Evolutionary conservation across 176 grass and related monocot species (phyloP).

Genomic region (Urochloa ruziziensis): DNA sequence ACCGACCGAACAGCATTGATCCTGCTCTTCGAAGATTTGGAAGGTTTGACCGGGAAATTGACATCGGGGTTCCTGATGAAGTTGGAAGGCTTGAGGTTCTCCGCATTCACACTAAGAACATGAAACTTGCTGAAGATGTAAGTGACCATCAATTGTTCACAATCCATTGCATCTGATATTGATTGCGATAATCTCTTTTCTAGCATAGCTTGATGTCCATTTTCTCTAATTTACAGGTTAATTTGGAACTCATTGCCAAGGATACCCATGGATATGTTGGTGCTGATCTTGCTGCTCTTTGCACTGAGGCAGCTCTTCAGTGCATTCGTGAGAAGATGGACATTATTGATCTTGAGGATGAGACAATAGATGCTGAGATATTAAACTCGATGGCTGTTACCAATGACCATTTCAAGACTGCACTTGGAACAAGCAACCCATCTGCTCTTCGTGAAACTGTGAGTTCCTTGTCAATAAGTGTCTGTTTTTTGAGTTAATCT

Average conservation of each 20-base stretch:
- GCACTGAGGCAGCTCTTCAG: constrained; percentile 86
- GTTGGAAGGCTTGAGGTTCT: constrained; percentile 84
- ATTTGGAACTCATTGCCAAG: constrained; percentile 74
- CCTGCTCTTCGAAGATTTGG: constrained; percentile 82
- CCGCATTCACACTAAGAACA: constrained; percentile 89
- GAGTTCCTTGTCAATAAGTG: constrained; percentile 7
- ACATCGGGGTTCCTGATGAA: constrained; percentile 87
- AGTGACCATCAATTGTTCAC: constrained; percentile 12
- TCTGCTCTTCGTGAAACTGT: constrained; percentile 88
- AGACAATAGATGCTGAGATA: constrained; percentile 90
- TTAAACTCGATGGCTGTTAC: constrained; percentile 87
- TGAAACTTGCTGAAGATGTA: constrained; percentile 86
- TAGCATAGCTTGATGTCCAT: not conserved
- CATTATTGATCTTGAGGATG: constrained; percentile 88
- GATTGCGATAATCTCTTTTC: not conserved
- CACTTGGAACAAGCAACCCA: constrained; percentile 82
- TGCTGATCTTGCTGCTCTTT: constrained; percentile 78
- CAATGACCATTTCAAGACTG: constrained; percentile 95
- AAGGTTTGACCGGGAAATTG: constrained; percentile 81
- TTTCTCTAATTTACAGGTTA: constrained; percentile 47
- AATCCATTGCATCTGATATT: not conserved
- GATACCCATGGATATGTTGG: constrained; percentile 89
- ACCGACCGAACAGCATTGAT: constrained; percentile 81
- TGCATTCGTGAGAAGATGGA: constrained; percentile 95
- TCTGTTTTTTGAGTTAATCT: not conserved